phyloP scores from a whole-genome alignment of 768 basidiomycete genomes.

The Rhodotorula paludigena region DNA sequence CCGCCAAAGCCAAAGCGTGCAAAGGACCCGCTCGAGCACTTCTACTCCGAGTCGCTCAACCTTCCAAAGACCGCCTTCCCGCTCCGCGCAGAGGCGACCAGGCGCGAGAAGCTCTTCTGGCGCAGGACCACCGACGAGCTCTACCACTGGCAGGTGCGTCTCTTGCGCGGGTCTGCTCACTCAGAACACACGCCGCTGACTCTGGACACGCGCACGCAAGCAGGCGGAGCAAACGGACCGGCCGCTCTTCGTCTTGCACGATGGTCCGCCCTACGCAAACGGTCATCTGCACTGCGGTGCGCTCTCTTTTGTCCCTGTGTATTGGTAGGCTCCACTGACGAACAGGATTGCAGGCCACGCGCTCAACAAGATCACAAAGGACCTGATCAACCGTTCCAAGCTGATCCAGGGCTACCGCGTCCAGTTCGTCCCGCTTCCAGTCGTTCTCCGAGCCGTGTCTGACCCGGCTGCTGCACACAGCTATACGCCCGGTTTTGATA shows the following conservation, averaged over 20 bases:
- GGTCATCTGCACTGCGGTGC: slow-evolving; percentile 91
- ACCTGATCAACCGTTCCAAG: slow-evolving; percentile 86
- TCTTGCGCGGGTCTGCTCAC: no score
- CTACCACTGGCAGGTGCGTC: slow-evolving; percentile 56
- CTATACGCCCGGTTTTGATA: slow-evolving; percentile 95
- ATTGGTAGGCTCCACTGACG: not conserved
- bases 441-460: not conserved
- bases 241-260: slow-evolving; percentile 77
- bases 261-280: slow-evolving; percentile 97
- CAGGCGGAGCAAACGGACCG: slow-evolving; percentile 65
- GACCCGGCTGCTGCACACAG: slow-evolving; percentile 50
- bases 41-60: slow-evolving; percentile 61
- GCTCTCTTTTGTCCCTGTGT: not conserved
- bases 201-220: not conserved
- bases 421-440: slow-evolving; percentile 58
- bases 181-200: no score
- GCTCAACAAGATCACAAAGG: slow-evolving; percentile 91
- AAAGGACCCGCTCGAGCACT: slow-evolving; percentile 38
- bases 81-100: slow-evolving; percentile 62
- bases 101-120: slow-evolving; percentile 59
- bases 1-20: not conserved
- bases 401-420: slow-evolving; percentile 70
- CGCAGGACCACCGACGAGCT: slow-evolving; percentile 65
- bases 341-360: slow-evolving; percentile 66
- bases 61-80: slow-evolving; percentile 80